phyloP scores from a whole-genome alignment of 768 basidiomycete genomes.

The Imleria badia region DNA sequence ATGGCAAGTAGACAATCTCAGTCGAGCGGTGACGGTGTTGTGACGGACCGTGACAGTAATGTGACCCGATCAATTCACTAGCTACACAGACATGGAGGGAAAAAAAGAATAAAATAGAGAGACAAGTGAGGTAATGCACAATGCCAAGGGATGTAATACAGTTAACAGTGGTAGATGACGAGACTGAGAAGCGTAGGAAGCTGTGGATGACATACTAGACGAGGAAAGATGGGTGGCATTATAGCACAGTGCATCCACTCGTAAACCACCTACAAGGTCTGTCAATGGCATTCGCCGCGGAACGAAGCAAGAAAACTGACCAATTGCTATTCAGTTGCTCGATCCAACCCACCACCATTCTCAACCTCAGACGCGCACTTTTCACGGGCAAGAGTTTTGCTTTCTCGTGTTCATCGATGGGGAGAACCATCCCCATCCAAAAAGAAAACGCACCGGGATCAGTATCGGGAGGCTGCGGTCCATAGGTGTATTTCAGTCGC shows the following conservation, averaged over 20 bases:
- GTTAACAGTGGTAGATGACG: conserved; percentile 7
- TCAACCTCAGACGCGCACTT: conserved; percentile 72
- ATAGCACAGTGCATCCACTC: conserved; percentile 62
- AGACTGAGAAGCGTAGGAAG: conserved; percentile 2
- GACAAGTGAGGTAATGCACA: conserved; percentile 14
- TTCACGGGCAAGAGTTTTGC: conserved; percentile 82
- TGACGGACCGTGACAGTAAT: conserved; percentile 12
- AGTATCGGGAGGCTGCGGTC: conserved; percentile 59
- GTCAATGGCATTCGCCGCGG: conserved; percentile 17
- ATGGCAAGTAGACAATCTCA: conserved; percentile 7
- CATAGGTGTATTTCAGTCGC: conserved; percentile 75
- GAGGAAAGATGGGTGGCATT: conserved; percentile 2
- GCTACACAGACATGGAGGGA: neutral
- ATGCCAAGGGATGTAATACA: conserved; percentile 19
- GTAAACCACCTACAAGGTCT: conserved; percentile 66
- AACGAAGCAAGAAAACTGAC: conserved; percentile 33
- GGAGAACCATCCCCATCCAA: conserved; percentile 89
- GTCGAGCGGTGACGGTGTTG: conserved; percentile 3
- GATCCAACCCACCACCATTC: conserved; percentile 93
- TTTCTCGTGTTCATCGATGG: conserved; percentile 90
- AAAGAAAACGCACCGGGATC: conserved; percentile 77
- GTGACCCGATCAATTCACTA: conserved; percentile 12
- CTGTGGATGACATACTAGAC: conserved; percentile 15
- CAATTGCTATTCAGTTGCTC: conserved; percentile 67
- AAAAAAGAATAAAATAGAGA: neutral